Evolutionary conservation across 139 green algal species (phyloP).

Genomic region (Chlorella vulgaris): DNA sequence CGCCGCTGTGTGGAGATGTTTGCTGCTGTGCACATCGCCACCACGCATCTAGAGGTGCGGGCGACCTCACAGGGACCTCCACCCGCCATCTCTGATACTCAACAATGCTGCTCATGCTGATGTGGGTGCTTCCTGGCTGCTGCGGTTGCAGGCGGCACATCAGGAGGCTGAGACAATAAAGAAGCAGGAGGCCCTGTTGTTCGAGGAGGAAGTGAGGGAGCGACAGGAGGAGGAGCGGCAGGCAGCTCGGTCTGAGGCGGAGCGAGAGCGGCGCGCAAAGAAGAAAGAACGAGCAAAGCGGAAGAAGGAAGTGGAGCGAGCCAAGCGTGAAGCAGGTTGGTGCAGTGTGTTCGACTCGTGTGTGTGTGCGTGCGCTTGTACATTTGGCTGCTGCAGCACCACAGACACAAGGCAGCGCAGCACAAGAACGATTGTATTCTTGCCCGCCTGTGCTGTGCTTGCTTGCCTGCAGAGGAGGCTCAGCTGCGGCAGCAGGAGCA

Average conservation of each 20-base stretch:
- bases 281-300: conserved; percentile 65
- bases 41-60: conserved; percentile 77
- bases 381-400: background rate
- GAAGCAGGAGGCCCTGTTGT: conserved; percentile 84
- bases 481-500: conserved; percentile 29
- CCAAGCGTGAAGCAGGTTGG: conserved; percentile 46
- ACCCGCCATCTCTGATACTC: too few species aligned
- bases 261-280: conserved; percentile 76
- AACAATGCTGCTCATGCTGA: background rate
- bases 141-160: conserved; percentile 76
- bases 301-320: conserved; percentile 67
- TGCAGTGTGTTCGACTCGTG: background rate
- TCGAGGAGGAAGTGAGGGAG: conserved; percentile 84
- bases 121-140: background rate
- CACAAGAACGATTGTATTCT: too few species aligned
- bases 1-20: conserved; percentile 91
- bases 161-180: conserved; percentile 86
- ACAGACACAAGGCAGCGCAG: too few species aligned
- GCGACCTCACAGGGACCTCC: background rate
- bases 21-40: conserved; percentile 82
- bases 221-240: conserved; percentile 63
- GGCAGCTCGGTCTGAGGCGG: conserved; percentile 46
- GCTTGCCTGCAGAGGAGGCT: conserved; percentile 48
- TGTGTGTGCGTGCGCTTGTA: background rate
- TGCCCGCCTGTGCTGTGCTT: too few species aligned